Base-by-base conservation (phyloP, 2,329 filamentous ascomycete species). In the Neofusicoccum laricinum region DNA sequence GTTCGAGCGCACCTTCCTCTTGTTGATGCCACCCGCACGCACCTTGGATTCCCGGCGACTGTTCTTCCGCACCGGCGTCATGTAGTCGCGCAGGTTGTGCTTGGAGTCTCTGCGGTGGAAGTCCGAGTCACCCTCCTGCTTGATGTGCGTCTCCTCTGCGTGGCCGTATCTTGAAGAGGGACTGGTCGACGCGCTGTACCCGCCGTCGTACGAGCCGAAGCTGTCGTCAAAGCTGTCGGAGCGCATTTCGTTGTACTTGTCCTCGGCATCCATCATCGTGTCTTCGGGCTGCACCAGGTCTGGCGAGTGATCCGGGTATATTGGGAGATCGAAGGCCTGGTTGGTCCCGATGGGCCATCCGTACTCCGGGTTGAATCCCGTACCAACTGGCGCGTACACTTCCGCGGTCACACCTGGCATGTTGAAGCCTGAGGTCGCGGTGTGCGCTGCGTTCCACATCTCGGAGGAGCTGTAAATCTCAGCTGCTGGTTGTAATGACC, bases 51-150 rank as follows among this genome's bases (percentile, higher is more conserved):
- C 62, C 17, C 45, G 40, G 6, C 62, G 50, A 17, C 62, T 64
- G 62, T 57, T 46, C 34, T 58, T 64, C 41, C 62, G 32, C 36
- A 43, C 30, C 25, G 10, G 70, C 68, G 19, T 61, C 68, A 8
- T 66, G 62, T 14, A 73, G n/a, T 68, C 67, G 58, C 72, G 71
- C n/a, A 72, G 63, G n/a, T 63, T 62, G n/a, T 65, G 43, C 17
- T 67, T 65, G n/a, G 43, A 41, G 45, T 71, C 70, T 36, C 55
- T 34, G 41, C 63, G 65, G 63, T 71, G 69, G 66, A 70, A 61
- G 45, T 61, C 49, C 4, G 38, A 67, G 30, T 64, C 70, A 68
- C 15, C 70, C 69, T 59, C 72, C 67, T 25, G 70, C 71, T 12
- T 70, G 69, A 38, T 66, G 68, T 25, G 67, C 59, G 4, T 41